These are phyloP conservation scores for Grosmannia serpens DNA, from an alignment of 2,329 filamentous ascomycete species.

Conservation along the genomic window DNA sequence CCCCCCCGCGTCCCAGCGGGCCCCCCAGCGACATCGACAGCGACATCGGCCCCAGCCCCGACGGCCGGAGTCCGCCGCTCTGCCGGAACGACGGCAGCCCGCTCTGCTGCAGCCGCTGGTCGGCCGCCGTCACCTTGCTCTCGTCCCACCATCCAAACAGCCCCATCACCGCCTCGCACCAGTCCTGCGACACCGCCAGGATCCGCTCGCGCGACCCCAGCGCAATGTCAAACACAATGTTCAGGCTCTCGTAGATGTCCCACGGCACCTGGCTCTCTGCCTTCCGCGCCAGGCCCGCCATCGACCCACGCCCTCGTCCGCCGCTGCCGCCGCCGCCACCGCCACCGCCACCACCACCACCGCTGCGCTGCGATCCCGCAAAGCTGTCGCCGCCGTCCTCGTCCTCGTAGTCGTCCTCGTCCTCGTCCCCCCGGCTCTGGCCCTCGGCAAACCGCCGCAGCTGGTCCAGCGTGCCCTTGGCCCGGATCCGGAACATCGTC, in stretches of 20 bases:
- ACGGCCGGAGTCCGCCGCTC: not conserved
- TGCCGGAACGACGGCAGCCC: not conserved
- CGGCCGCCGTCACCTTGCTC: conserved; percentile 1
- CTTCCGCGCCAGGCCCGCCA: conserved; percentile 58
- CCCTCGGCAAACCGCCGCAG: conserved; percentile 73
- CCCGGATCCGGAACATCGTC: conserved; percentile 69
- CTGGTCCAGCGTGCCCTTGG: conserved; percentile 55
- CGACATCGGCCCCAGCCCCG: not conserved
- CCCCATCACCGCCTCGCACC: conserved; percentile 79
- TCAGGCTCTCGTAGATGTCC: conserved; percentile 78
- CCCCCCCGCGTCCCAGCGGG: not conserved
- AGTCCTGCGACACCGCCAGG: conserved; percentile 69
- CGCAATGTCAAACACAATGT: conserved; percentile 68
- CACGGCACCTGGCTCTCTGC: conserved; percentile 82
- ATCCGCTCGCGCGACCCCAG: conserved; percentile 68
- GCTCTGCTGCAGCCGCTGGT: not conserved
- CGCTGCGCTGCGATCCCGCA: conserved; percentile 20
- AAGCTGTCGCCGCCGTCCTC: conserved; percentile 11
- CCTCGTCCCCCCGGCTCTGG: conserved; percentile 26
- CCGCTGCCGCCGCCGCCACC: too few species aligned
- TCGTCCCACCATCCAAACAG: conserved; percentile 91
- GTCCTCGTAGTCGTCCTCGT: not conserved
- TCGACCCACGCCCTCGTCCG: conserved; percentile 25
- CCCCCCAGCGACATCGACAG: not conserved
- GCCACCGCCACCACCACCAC: too few species aligned